These are phyloP conservation scores for Flaveria bidentis DNA, from an alignment of 129 eudicot genomes.

Conservation along the genomic window DNA sequence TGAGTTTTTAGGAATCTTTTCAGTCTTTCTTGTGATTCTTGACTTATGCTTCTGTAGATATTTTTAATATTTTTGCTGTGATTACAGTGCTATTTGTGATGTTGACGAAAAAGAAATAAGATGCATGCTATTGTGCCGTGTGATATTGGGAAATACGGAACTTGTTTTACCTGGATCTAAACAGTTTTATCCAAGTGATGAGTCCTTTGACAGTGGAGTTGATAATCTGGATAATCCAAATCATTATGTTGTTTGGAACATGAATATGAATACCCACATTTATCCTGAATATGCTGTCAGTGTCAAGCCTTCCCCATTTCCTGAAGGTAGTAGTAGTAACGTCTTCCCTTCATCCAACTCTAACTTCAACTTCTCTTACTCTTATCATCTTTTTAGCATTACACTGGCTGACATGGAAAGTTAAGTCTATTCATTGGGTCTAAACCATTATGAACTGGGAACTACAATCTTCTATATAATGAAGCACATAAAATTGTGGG, in stretches of 20 bases:
- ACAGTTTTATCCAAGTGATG: slow-evolving; percentile 58
- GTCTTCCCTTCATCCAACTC: slow-evolving; percentile 5
- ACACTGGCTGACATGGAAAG: slow-evolving; percentile 13
- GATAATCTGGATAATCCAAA: slow-evolving; percentile 60
- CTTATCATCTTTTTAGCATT: slow-evolving; percentile 16
- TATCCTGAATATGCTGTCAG: slow-evolving; percentile 59
- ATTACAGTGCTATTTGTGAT: slow-evolving; percentile 60
- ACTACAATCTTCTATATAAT: too few relatives aligned
- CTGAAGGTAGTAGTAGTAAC: slow-evolving; percentile 50
- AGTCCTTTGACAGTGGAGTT: slow-evolving; percentile 58
- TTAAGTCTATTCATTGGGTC: background rate
- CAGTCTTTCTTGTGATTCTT: background rate
- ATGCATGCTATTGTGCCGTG: slow-evolving; percentile 62
- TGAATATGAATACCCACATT: slow-evolving; percentile 63
- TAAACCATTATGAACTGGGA: background rate
- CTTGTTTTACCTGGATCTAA: slow-evolving; percentile 47
- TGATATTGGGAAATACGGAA: slow-evolving; percentile 66
- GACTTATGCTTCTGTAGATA: background rate
- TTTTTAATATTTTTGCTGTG: slow-evolving; percentile 19
- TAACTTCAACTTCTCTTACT: slow-evolving; percentile 4
- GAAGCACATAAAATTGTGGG: background rate
- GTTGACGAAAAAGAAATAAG: slow-evolving; percentile 66
- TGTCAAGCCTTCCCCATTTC: slow-evolving; percentile 47
- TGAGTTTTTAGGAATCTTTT: background rate
- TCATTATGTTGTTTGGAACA: slow-evolving; percentile 57